Conservation (phyloP, 179 eudicot genomes). For the Actinidia arguta region DNA sequence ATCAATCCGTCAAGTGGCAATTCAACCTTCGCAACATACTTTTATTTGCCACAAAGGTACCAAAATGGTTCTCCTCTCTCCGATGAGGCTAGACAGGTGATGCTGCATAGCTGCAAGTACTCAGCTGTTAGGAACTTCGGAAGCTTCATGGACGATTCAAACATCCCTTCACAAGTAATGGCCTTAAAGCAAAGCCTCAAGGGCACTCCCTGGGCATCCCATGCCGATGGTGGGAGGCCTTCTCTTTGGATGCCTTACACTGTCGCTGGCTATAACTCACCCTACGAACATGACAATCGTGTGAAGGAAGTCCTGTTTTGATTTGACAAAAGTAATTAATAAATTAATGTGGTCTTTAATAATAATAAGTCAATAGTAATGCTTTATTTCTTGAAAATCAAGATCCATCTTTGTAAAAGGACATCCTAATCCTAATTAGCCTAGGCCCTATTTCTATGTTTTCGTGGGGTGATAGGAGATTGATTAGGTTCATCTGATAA, state of each 20-base stretch:
- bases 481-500: not conserved
- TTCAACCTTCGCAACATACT: not conserved
- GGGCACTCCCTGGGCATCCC: conserved; percentile 13
- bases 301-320: conserved; percentile 10
- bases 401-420: not conserved
- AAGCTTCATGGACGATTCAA: conserved; percentile 14
- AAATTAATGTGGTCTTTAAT: not conserved
- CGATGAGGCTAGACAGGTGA: not conserved
- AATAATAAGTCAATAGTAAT: not conserved
- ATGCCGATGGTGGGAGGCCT: too few species aligned
- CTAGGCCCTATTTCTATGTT: not conserved
- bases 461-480: not conserved
- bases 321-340: not conserved
- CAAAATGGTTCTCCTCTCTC: conserved; percentile 3
- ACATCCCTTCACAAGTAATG: conserved; percentile 20
- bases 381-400: not conserved
- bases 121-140: conserved; percentile 23
- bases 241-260: not conserved
- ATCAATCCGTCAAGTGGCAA: not conserved
- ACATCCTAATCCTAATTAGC: not conserved
- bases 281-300: conserved; percentile 9
- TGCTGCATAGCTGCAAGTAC: not conserved
- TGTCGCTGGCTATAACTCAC: conserved; percentile 25
- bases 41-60: conserved; percentile 12
- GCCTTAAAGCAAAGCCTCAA: conserved; percentile 17